Percentiles rank a stretch among this genome's conserved stretches.
Evolutionary conservation across 768 basidiomycete species (phyloP).

Genomic region (Boletus barrowsii): DNA sequence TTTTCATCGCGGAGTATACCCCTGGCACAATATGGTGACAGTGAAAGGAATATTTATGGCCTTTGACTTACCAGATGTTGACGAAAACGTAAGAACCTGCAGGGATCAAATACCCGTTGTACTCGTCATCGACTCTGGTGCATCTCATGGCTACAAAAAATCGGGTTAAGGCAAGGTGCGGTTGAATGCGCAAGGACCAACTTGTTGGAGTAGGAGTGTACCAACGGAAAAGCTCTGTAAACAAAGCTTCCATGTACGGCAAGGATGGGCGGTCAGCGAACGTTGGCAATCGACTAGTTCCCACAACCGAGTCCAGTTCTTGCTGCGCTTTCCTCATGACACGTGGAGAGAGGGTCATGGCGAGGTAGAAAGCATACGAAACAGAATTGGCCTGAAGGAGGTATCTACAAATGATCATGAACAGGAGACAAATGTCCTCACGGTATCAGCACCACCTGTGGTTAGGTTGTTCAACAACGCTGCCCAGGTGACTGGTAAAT

Average conservation of each 20-base stretch:
- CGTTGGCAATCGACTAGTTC: slow-evolving; percentile 21
- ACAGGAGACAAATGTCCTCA: slow-evolving; percentile 1
- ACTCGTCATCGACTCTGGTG: slow-evolving; percentile 14
- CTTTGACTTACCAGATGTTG: slow-evolving; percentile 15
- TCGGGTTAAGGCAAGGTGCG: background rate
- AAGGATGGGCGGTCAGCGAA: slow-evolving; percentile 23
- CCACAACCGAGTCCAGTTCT: slow-evolving; percentile 29
- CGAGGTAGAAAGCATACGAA: slow-evolving; percentile 21
- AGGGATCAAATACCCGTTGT: slow-evolving; percentile 24
- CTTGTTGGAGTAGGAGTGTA: slow-evolving; percentile 13
- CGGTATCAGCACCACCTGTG: slow-evolving; percentile 27
- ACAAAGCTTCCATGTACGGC: slow-evolving; percentile 27
- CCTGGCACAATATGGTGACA: background rate
- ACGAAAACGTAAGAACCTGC: slow-evolving; percentile 16
- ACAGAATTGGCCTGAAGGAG: slow-evolving; percentile 14
- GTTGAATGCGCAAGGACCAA: background rate
- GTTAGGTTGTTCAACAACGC: background rate
- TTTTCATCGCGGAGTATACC: slow-evolving; percentile 17
- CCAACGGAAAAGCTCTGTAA: slow-evolving; percentile 28
- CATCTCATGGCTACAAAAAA: slow-evolving; percentile 7
- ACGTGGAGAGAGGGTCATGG: slow-evolving; percentile 28
- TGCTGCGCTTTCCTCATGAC: slow-evolving; percentile 26
- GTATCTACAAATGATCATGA: background rate
- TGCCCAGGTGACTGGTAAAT: background rate
- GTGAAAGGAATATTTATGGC: background rate